These are phyloP conservation scores for Blastobotrys ciferrii DNA, from an alignment of 1,139 yeast species.

Conservation along the genomic window DNA sequence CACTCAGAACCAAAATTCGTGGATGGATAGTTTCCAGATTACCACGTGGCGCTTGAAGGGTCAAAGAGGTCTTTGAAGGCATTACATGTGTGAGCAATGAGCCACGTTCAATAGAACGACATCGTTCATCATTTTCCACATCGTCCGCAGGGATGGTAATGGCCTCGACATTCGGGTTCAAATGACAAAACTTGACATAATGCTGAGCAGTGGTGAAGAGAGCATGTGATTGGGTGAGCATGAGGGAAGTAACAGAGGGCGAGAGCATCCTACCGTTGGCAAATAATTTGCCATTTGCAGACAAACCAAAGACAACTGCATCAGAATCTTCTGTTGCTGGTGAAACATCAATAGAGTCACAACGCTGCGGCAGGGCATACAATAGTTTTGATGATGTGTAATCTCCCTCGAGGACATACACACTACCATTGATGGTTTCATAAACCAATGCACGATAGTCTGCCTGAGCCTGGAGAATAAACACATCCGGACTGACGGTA, in stretches of 20 bases:
- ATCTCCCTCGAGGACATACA: slow-evolving; percentile 41
- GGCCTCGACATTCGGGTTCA: slow-evolving; percentile 43
- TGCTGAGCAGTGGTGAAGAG: slow-evolving; percentile 88
- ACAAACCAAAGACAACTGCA: slow-evolving; percentile 63
- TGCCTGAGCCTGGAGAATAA: slow-evolving; percentile 55
- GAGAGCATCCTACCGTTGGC: slow-evolving; percentile 63
- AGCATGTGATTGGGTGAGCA: slow-evolving; percentile 68
- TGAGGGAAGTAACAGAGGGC: slow-evolving; percentile 78
- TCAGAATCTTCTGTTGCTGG: slow-evolving; percentile 25
- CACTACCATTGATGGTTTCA: slow-evolving; percentile 64
- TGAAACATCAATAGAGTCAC: slow-evolving; percentile 51
- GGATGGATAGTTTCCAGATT: slow-evolving; percentile 93
- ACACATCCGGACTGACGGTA: slow-evolving; percentile 47
- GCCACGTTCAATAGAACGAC: slow-evolving; percentile 88
- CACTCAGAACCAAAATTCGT: slow-evolving; percentile 83
- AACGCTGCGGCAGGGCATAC: slow-evolving; percentile 64
- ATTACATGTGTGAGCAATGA: slow-evolving; percentile 74
- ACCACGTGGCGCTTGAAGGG: slow-evolving; percentile 94
- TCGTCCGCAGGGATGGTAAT: slow-evolving; percentile 37
- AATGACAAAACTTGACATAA: slow-evolving; percentile 76
- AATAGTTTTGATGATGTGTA: slow-evolving; percentile 36
- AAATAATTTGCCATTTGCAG: slow-evolving; percentile 67
- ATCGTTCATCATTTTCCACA: slow-evolving; percentile 65
- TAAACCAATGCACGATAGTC: slow-evolving; percentile 53
- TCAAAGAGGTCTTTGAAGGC: slow-evolving; percentile 80